Base-by-base conservation (phyloP, 179 eudicot species). In the Patellifolia procumbens region DNA sequence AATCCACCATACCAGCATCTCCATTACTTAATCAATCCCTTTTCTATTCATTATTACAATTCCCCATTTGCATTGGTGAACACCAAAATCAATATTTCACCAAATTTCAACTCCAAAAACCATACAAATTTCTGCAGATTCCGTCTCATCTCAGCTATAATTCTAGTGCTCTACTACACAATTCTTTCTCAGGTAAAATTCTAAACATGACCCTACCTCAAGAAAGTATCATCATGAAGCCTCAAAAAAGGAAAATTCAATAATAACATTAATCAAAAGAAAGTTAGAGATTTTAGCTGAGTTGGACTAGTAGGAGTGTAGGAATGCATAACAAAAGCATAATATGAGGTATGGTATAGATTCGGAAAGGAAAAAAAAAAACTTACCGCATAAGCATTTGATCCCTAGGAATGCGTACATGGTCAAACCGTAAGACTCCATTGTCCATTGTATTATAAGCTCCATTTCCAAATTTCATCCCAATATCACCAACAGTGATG, bases 371-470 rank as follows among this genome's bases (percentile, higher is more conserved):
- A 63, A 34, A 16, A 37, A 16, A 37, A 61, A 72, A 70, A 60
- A 69, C 81, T 48, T 58, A 96, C 99, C 92, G 87, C 99, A 93
- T 93, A 79, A 96, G 83, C 99, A 96, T 96, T 76, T 96, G 99
- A 73, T 88, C 84, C 85, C 99, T 91, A 34, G 99, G 98, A 67
- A 96, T 96, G 42, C 92, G 97, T 75, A 96, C 94, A 76, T 91
- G 91, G 81, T 96, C 97, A 76, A 96, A 89, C 82, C 87, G 82
- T 74, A 93, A 70, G 51, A 96, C 92, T 17, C 99, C 99, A 76
- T 96, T 96, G 88, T 96, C 99, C 99, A 96, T 93, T 37, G 93
- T 88, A 81, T 96, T 96, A 81, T 96, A 96, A 19, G 94, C 99
- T 78, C 96, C 99, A 87, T 90, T 96, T 69, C 99, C 99, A 81